phyloP scores from a whole-genome alignment of 176 grass and related monocot species.

The Carex myosuroides region DNA sequence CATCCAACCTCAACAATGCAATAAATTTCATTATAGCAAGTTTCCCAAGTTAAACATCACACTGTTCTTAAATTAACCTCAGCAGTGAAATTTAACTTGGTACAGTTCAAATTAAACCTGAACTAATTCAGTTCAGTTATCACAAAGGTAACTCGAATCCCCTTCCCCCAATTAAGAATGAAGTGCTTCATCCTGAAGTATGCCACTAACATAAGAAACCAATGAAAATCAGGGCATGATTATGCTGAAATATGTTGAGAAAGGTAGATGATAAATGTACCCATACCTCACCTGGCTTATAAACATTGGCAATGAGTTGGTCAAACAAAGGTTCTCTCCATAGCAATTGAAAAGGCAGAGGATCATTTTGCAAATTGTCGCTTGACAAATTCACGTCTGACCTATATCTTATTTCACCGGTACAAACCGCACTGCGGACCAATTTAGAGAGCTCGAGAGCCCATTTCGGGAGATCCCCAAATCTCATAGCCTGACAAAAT shows the following conservation, averaged over 20 bases:
- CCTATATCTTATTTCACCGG: slow-evolving; percentile 23
- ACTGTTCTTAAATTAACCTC: neutral
- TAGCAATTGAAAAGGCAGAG: slow-evolving; percentile 61
- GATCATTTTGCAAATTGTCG: slow-evolving; percentile 46
- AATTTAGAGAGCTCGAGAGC: slow-evolving; percentile 50
- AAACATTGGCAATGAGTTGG: slow-evolving; percentile 82
- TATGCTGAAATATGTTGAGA: slow-evolving; percentile 10
- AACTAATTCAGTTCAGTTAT: neutral
- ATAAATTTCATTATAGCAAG: neutral
- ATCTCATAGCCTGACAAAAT: slow-evolving; percentile 65
- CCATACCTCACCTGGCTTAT: slow-evolving; percentile 87
- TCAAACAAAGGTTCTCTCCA: slow-evolving; percentile 82
- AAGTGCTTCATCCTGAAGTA: neutral
- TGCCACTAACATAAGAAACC: neutral
- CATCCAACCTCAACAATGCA: neutral
- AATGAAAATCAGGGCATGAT: neutral
- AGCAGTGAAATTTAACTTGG: neutral
- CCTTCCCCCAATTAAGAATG: neutral
- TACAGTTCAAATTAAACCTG: neutral
- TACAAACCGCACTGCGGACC: slow-evolving; percentile 49
- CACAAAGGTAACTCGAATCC: neutral
- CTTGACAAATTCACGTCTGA: slow-evolving; percentile 4
- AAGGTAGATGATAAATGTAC: slow-evolving; percentile 19
- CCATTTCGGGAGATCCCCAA: slow-evolving; percentile 78
- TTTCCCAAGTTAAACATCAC: neutral